Conservation (phyloP, 164 flowering plant genomes). For the Liquidambar formosana region DNA sequence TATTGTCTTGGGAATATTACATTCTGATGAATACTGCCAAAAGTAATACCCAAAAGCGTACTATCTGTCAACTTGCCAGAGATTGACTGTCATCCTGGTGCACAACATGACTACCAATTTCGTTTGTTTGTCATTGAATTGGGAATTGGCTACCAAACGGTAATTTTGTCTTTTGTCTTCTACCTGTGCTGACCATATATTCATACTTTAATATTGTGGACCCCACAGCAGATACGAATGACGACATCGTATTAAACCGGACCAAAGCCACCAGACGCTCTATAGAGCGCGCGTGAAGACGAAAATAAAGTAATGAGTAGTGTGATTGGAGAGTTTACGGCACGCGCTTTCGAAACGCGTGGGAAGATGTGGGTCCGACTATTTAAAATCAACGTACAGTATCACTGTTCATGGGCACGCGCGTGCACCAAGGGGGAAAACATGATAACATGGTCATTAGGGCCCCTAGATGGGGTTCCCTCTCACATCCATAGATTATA, state of each 20-base stretch:
- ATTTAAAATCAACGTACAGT: not conserved
- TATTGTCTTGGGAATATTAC: too few species aligned
- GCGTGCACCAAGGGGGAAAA: slow-evolving; percentile 14
- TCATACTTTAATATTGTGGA: slow-evolving; percentile 17
- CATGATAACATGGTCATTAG: slow-evolving; percentile 32
- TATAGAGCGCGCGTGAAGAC: not conserved
- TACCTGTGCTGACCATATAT: slow-evolving; percentile 13
- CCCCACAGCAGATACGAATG: slow-evolving; percentile 12
- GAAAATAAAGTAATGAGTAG: too few species aligned
- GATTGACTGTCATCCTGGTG: too few species aligned
- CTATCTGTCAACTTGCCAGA: too few species aligned
- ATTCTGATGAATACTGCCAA: too few species aligned
- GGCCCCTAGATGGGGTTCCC: not conserved
- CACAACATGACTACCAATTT: too few species aligned
- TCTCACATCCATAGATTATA: too few species aligned
- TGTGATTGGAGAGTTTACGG: too few species aligned
- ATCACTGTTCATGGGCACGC: slow-evolving; percentile 33
- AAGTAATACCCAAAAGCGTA: too few species aligned
- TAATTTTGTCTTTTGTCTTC: too few species aligned
- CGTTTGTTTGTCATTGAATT: too few species aligned
- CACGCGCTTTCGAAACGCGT: not conserved
- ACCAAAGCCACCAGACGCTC: not conserved
- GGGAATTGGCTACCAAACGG: too few species aligned
- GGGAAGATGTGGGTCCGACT: not conserved
- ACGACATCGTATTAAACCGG: not conserved